These are phyloP conservation scores for Aureobasidium sp. DNA, from an alignment of 2,329 filamentous ascomycete genomes.

Conservation along the genomic window DNA sequence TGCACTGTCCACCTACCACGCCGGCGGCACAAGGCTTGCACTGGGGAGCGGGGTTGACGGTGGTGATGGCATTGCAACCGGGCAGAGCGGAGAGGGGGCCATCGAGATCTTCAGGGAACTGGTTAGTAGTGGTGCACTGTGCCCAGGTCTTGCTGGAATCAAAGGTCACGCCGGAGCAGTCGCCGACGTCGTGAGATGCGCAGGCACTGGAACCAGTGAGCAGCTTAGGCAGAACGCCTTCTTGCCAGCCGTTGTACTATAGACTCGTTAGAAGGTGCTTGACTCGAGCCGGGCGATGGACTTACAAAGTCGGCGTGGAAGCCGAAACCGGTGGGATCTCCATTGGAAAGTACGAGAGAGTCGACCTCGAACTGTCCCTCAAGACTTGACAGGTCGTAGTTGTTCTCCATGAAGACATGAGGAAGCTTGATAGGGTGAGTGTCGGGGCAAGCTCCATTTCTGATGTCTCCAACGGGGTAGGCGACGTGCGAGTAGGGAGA, in stretches of 20 bases:
- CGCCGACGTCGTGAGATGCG: constrained; percentile 54
- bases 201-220: constrained; percentile 50
- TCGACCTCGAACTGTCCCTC: constrained; percentile 52
- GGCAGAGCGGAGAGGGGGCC: constrained; percentile 40
- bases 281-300: not conserved
- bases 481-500: constrained; percentile 56
- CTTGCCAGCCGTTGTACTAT: constrained; percentile 37
- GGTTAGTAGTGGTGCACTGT: constrained; percentile 11
- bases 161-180: constrained; percentile 49
- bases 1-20: constrained; percentile 9
- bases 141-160: constrained; percentile 15
- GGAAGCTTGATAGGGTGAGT: constrained; percentile 47
- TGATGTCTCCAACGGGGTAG: constrained; percentile 43
- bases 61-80: constrained; percentile 49
- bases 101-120: constrained; percentile 30
- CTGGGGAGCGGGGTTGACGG: constrained; percentile 29
- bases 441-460: constrained; percentile 44
- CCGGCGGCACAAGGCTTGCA: constrained; percentile 1
- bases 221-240: constrained; percentile 26
- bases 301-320: constrained; percentile 41
- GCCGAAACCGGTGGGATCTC: constrained; percentile 39
- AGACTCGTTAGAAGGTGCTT: not conserved
- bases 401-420: constrained; percentile 40
- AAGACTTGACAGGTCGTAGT: constrained; percentile 37
- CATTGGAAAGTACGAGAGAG: constrained; percentile 40